Evolutionary conservation across 192 early-diverging fungal genomes (phyloP), one percentile per base, ranked within the genome.

Genomic region (Chytriomyces confervae): DNA sequence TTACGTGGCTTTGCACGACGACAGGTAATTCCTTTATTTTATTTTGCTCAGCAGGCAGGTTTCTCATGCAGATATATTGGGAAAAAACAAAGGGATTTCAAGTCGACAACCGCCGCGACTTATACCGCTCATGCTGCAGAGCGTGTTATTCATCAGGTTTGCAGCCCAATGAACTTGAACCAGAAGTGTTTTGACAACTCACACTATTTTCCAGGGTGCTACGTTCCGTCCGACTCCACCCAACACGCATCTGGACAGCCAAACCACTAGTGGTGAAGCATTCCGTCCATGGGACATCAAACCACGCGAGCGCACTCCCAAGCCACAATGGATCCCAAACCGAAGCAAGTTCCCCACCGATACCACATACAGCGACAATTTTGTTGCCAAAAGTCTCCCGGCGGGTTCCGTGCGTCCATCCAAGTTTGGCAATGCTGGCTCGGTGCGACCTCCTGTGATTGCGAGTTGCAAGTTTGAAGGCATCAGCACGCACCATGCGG

Each of bases 381-480:
- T 72, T 68, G 50, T 69, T 62, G 74, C 78, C 50, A 82, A 84
- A 62, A 66, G 67, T 66, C 61, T 81, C 46, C 66, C 66, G 2
- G 43, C 66, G 3, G 72, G 61, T 10, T 20, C 16, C 13, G 51
- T 27, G 57, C 23, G 72, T 8, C 20, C 44, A 8, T 45, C 46
- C 27, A 74, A 74, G 27, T 74, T 62, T 47, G 72, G 72, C 5
- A 53, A 53, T n/a, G 48, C 72, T 27, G 61, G 62, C 43, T 20
- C 62, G 24, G 60, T 44, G 9, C 36, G 36, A 36, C 36, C 36
- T 36, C 36, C 36, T 36, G 36, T 36, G 2, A 61, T 74, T 10
- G 72, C 72, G n/a, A 66, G 74, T 49, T 66, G 74, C 48, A 84
- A 83, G 61, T 87, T 84, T 78, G 83, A 84, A 50, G 83, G 80